phyloP scores from a whole-genome alignment of 768 basidiomycete species.

The Trametes cingulata region DNA sequence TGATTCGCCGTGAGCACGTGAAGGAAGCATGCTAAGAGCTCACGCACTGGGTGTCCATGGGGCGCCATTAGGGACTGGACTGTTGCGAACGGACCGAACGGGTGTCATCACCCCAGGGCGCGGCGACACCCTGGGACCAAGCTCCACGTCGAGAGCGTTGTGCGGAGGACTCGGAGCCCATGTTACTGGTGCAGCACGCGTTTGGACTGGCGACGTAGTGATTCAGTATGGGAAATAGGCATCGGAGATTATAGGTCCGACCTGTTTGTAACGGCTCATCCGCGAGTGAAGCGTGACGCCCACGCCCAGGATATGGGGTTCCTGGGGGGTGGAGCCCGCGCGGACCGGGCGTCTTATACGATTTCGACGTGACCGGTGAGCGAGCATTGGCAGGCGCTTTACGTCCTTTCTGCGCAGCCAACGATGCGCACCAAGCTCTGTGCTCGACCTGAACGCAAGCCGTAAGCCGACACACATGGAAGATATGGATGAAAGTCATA shows the following conservation, averaged over 20 bases:
- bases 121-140: conserved; percentile 1
- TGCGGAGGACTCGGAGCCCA: not conserved
- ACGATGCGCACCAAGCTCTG: not conserved
- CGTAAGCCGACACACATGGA: not conserved
- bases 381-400: not conserved
- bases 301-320: no score
- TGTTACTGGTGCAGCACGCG: not conserved
- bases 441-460: not conserved
- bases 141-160: conserved; percentile 4
- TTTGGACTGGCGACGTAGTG: not conserved
- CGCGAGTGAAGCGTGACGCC: no score
- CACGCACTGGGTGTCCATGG: not conserved
- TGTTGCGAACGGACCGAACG: not conserved
- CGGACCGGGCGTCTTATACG: not conserved
- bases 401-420: not conserved
- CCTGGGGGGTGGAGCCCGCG: no score
- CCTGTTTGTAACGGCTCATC: not conserved
- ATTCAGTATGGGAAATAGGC: not conserved
- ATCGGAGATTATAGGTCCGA: not conserved
- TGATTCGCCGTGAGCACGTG: not conserved
- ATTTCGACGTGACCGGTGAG: not conserved
- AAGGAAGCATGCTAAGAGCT: no score
- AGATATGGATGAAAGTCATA: not conserved
- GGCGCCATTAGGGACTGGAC: not conserved
- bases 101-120: conserved; percentile 4